A percentile compares a stretch with the other conserved stretches of the same genome.
Evolutionary conservation across 2,329 filamentous ascomycete species (phyloP).

Genomic region (Beauveria sp.): DNA sequence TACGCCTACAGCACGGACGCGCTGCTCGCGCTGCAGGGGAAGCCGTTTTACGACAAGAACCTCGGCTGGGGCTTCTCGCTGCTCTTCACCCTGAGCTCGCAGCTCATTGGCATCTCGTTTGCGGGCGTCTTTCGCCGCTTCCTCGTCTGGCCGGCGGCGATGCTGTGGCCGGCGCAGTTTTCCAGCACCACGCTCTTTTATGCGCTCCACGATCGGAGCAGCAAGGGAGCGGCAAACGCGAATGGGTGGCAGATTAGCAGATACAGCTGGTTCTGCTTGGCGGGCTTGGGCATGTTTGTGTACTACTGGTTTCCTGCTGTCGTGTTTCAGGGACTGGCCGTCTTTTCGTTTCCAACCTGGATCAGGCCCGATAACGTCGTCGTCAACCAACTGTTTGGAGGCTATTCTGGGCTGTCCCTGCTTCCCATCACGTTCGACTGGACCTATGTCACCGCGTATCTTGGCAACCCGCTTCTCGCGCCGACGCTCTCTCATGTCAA

Average conservation of each 20-base stretch:
- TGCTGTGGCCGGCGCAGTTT: conserved; percentile 52
- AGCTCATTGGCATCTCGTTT: conserved; percentile 53
- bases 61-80: conserved; percentile 50
- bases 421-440: conserved; percentile 47
- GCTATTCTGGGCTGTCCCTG: conserved; percentile 43
- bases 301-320: conserved; percentile 49
- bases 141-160: conserved; percentile 50
- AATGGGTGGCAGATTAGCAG: conserved; percentile 38
- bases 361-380: conserved; percentile 45
- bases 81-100: conserved; percentile 48
- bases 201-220: conserved; percentile 32
- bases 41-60: conserved; percentile 36
- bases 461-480: conserved; percentile 31
- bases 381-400: conserved; percentile 49
- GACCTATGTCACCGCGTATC: conserved; percentile 32
- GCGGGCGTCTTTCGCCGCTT: conserved; percentile 50
- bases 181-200: conserved; percentile 40
- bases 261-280: conserved; percentile 38
- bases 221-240: conserved; percentile 27
- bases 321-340: conserved; percentile 40
- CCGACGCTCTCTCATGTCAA: conserved; percentile 38
- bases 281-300: conserved; percentile 33
- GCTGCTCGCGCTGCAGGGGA: conserved; percentile 34
- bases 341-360: conserved; percentile 49
- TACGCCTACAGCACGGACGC: conserved; percentile 35